Evolutionary conservation across 768 basidiomycete genomes (phyloP).

Genomic region (Sarcomyxa edulis): DNA sequence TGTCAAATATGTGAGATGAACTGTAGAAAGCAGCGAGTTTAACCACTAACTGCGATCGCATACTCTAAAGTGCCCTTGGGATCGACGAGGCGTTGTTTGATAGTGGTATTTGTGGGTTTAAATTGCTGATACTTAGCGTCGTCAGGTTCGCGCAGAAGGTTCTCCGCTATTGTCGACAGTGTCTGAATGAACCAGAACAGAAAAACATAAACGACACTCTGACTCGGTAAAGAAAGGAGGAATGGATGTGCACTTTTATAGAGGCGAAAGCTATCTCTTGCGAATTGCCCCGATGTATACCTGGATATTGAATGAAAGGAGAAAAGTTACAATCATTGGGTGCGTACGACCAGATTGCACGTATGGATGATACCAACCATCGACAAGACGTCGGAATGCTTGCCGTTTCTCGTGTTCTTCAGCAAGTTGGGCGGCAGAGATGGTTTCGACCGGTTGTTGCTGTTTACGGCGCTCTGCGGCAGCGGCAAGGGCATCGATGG

Average conservation of each 20-base stretch:
- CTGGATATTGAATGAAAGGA: no score
- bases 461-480: constrained; percentile 40
- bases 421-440: constrained; percentile 32
- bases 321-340: no score
- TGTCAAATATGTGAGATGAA: constrained; percentile 7
- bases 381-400: constrained; percentile 68
- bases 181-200: constrained; percentile 52
- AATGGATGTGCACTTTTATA: constrained; percentile 52
- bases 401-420: constrained; percentile 65
- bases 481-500: constrained; percentile 33
- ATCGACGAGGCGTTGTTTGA: constrained; percentile 64
- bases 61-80: constrained; percentile 77
- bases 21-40: background rate
- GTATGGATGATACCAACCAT: no score
- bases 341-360: no score
- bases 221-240: constrained; percentile 12
- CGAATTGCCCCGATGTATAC: constrained; percentile 68
- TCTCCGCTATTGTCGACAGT: constrained; percentile 63
- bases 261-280: constrained; percentile 54
- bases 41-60: constrained; percentile 60
- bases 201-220: constrained; percentile 12
- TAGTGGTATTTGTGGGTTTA: constrained; percentile 67
- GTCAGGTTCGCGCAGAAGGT: constrained; percentile 66
- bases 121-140: constrained; percentile 70
- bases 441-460: constrained; percentile 23